Percentiles rank a stretch among this genome's conserved stretches.
Conservation (phyloP, 441 rosid species). For the Gossypium gossypioides region DNA sequence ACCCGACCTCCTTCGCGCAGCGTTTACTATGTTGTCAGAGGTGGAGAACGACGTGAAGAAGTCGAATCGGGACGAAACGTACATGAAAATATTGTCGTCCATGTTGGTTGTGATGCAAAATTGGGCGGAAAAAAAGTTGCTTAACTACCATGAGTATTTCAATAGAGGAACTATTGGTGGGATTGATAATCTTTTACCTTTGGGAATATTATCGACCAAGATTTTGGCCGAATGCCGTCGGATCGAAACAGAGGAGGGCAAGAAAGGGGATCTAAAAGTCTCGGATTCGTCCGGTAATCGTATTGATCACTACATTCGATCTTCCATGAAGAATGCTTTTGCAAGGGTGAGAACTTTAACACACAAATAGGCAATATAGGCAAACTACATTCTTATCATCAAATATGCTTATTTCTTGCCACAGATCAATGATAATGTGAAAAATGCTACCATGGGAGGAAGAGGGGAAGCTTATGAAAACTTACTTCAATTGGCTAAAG, state of each 20-base stretch:
- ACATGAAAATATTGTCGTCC: slow-evolving; percentile 46
- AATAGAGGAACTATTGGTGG: slow-evolving; percentile 46
- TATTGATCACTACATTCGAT: slow-evolving; percentile 58
- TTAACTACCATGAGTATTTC: slow-evolving; percentile 65
- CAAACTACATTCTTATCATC: not conserved
- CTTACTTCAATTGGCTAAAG: slow-evolving; percentile 57
- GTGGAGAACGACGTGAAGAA: slow-evolving; percentile 67
- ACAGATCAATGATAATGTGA: slow-evolving; percentile 31
- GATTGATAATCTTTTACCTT: slow-evolving; percentile 61
- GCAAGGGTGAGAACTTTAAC: slow-evolving; percentile 33
- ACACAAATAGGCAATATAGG: not conserved
- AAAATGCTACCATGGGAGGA: slow-evolving; percentile 29
- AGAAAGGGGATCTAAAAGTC: slow-evolving; percentile 23
- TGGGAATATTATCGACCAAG: slow-evolving; percentile 58
- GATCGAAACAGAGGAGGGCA: slow-evolving; percentile 38
- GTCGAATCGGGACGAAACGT: slow-evolving; percentile 54
- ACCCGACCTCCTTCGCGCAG: slow-evolving; percentile 66
- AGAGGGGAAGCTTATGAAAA: slow-evolving; percentile 46
- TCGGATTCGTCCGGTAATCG: slow-evolving; percentile 48
- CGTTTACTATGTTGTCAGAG: slow-evolving; percentile 67
- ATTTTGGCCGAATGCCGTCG: slow-evolving; percentile 60
- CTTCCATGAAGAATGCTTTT: slow-evolving; percentile 63
- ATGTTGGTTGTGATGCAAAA: slow-evolving; percentile 63
- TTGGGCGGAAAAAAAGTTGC: slow-evolving; percentile 79
- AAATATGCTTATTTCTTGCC: not conserved